Evolutionary conservation across 192 early-diverging fungal genomes (phyloP), one percentile per base, ranked within the genome.

Genomic region (Backusella tarrabulga): DNA sequence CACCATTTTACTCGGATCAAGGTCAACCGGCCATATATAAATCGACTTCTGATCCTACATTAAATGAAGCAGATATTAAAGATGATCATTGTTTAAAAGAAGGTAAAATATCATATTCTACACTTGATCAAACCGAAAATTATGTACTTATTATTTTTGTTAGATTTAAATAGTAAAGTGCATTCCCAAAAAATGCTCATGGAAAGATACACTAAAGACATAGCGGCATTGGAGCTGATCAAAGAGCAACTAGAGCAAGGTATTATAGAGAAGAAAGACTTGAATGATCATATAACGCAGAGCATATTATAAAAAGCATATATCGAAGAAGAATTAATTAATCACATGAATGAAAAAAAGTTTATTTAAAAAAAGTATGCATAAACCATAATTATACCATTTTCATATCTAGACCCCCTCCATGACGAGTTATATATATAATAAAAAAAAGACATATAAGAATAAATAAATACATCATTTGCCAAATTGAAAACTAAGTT

Each of bases 401-500:
- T 50, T n/a, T 50, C 46, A 19, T 50, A 19, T 5, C 17, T 17
- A 5, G 0, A 50, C 0, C 46, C 4, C 46, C 46, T 19, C 17
- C 4, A 15, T n/a, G n/a, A 50, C 15, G 1, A 50, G 46, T 19
- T 19, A 19, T 19, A n/a, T 50, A 50, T 17, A n/a, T n/a, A 5
- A 17, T 2, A n/a, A 17, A 50, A 19, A 50, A 14, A 19, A 50
- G 0, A 11, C 3, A 50, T 50, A 50, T 19, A n/a, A 14, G 19
- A 19, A 32, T 32, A 32, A 90, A 87, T 23, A 96, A 84, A 83
- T 95, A 95, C 14, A 88, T 80, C 95, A 96, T 95, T 83, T 95
- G 93, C 94, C 94, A 95, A 66, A 94, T 80, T 42, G 95, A 94
- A 80, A 94, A 90, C 85, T 96, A 68, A 38, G 4, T 67, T 23